Evolutionary conservation across 2,329 filamentous ascomycete species (phyloP).

Genomic region (Fusarium sacchari): DNA sequence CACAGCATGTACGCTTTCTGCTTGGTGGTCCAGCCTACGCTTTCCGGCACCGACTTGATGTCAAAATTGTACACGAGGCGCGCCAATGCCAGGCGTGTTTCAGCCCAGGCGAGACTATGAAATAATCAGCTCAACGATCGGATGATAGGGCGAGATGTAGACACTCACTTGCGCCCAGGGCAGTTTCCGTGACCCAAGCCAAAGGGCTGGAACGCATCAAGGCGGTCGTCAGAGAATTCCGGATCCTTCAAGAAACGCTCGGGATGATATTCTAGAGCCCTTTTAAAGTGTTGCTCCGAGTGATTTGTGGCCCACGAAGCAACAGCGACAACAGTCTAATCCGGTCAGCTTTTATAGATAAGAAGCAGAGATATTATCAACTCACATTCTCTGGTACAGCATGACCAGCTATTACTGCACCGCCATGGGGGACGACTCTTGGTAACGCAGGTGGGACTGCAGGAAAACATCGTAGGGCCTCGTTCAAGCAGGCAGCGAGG

Average conservation of each 20-base stretch:
- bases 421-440: background rate
- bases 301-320: background rate
- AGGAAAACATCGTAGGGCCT: background rate
- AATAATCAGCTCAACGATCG: background rate
- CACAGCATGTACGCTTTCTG: background rate
- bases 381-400: background rate
- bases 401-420: background rate
- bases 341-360: background rate
- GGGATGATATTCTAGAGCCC: background rate
- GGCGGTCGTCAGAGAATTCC: background rate
- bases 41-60: background rate
- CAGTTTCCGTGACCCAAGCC: background rate
- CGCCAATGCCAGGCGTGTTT: background rate
- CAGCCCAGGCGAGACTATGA: background rate
- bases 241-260: background rate
- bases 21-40: background rate
- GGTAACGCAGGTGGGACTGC: background rate
- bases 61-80: background rate
- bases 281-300: background rate
- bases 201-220: background rate
- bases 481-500: background rate
- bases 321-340: background rate
- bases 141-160: rapidly evolving
- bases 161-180: background rate
- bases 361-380: rapidly evolving